These are phyloP conservation scores for Lathyrus tuberosus DNA, from an alignment of 306 rosid species.

Conservation along the genomic window DNA sequence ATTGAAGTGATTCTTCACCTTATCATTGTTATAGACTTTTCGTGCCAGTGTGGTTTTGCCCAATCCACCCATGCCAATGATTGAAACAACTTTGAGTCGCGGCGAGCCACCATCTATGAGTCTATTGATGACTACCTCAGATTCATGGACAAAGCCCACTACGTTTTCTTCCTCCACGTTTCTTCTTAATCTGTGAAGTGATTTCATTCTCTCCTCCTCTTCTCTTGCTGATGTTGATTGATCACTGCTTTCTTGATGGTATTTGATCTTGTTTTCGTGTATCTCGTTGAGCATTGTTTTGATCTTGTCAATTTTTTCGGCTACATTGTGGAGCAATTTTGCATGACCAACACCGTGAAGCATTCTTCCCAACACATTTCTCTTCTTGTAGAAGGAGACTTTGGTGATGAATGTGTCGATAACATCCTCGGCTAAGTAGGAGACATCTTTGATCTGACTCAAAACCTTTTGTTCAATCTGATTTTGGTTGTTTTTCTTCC, in stretches of 20 bases:
- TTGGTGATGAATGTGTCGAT: slow-evolving; percentile 8
- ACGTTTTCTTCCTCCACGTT: slow-evolving; percentile 11
- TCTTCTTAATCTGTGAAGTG: not conserved
- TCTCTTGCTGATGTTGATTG: not conserved
- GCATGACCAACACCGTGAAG: not conserved
- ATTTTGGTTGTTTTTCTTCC: not conserved
- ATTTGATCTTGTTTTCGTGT: slow-evolving; percentile 5
- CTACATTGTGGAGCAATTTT: not conserved
- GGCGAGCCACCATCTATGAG: not conserved
- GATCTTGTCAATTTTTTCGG: slow-evolving; percentile 1
- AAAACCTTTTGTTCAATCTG: not conserved
- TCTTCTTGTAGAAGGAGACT: not conserved
- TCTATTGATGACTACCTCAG: not conserved
- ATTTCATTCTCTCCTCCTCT: not conserved
- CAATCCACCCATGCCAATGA: slow-evolving; percentile 30
- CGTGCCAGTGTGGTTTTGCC: slow-evolving; percentile 4
- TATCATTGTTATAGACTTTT: not conserved
- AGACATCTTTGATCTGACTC: slow-evolving; percentile 3
- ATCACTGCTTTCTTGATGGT: not conserved
- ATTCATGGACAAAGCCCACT: slow-evolving; percentile 17
- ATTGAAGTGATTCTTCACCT: slow-evolving; percentile 1
- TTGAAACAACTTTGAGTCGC: not conserved
- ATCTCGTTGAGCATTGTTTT: not conserved
- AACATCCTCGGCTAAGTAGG: not conserved
- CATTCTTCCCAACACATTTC: slow-evolving; percentile 2